Evolutionary conservation across 768 basidiomycete species (phyloP).

Genomic region (Suillus americanus): DNA sequence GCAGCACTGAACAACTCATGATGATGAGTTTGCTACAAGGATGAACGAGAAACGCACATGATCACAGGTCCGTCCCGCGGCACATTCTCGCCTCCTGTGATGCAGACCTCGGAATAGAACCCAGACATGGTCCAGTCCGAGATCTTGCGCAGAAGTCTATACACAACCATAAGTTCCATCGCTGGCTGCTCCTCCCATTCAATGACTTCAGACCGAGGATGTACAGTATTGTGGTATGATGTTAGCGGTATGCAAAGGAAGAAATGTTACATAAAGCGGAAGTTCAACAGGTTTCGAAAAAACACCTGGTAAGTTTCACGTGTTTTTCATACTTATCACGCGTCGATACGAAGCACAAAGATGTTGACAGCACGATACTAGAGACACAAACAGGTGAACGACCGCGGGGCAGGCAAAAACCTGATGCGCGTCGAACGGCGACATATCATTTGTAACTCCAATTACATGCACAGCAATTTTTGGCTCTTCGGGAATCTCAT

Average conservation of each 20-base stretch:
- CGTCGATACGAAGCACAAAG: constrained; percentile 1
- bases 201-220: neutral
- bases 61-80: constrained; percentile 53
- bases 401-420: constrained; percentile 80
- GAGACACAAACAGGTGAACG: constrained; percentile 33
- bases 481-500: constrained; percentile 15
- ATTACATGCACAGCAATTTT: constrained; percentile 35
- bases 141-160: constrained; percentile 57
- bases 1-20: constrained; percentile 40
- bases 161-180: constrained; percentile 55
- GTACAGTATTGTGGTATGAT: neutral
- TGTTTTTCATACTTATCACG: neutral
- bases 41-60: constrained; percentile 40
- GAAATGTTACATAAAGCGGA: neutral
- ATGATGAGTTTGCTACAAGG: neutral
- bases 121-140: constrained; percentile 59
- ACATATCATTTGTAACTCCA: constrained; percentile 51
- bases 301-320: constrained; percentile 7
- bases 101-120: constrained; percentile 62
- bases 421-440: constrained; percentile 89
- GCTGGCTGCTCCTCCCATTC: neutral
- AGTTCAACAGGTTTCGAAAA: constrained; percentile 6
- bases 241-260: neutral
- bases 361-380: constrained; percentile 4
- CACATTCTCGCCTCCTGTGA: constrained; percentile 53